These are phyloP conservation scores for Trichoderma reesei DNA, from an alignment of 495 filamentous ascomycete species.

Conservation along the genomic window DNA sequence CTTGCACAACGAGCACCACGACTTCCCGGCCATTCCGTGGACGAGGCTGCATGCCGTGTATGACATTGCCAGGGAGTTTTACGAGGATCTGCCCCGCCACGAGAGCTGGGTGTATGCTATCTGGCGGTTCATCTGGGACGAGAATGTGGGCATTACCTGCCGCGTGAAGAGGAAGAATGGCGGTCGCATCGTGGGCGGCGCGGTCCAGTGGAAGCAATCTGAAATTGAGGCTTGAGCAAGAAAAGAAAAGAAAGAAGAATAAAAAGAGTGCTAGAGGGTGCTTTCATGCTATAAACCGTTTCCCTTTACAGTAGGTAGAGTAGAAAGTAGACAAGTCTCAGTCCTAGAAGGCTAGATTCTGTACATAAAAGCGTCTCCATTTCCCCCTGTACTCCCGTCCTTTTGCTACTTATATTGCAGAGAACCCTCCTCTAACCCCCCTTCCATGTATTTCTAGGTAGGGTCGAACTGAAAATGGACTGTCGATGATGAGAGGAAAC, in stretches of 20 bases:
- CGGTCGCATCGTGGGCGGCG: constrained; percentile 49
- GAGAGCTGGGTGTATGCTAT: constrained; percentile 86
- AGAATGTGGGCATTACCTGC: constrained; percentile 77
- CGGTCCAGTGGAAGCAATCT: constrained; percentile 48
- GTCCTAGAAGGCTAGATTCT: no score
- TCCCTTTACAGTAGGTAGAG: no score
- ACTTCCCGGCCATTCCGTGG: constrained; percentile 97
- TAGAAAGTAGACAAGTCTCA: no score
- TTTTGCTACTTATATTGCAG: no score
- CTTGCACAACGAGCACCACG: constrained; percentile 96
- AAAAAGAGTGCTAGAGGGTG: no score
- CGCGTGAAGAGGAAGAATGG: constrained; percentile 87
- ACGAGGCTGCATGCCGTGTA: constrained; percentile 66
- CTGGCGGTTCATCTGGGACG: constrained; percentile 89
- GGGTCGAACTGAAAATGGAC: no score
- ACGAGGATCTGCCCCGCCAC: constrained; percentile 77
- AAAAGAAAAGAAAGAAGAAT: constrained; percentile 33
- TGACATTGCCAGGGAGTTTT: constrained; percentile 84
- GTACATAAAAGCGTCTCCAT: no score
- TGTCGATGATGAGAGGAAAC: no score
- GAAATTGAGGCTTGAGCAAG: not conserved
- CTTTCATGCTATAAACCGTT: no score
- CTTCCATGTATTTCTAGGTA: no score
- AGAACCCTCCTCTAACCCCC: no score
- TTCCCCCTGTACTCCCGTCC: no score